Evolutionary conservation across 768 basidiomycete species (phyloP), one percentile per base, ranked within the genome.

Genomic region (Suillus variegatus): DNA sequence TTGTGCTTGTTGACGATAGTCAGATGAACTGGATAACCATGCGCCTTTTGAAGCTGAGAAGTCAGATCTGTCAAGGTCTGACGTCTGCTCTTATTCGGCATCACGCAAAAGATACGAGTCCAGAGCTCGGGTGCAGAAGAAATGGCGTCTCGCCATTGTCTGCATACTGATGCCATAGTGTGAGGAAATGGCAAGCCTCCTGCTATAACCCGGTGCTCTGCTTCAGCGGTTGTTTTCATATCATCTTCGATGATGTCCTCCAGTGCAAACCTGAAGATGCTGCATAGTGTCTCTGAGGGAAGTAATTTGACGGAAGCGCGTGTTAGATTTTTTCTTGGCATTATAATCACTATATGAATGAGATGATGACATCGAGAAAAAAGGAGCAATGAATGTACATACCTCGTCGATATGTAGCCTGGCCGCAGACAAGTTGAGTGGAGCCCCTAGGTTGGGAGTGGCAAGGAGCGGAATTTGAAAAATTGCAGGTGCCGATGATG

Each of bases 271-370:
- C 25, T 43, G 12, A 54, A 32, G 28, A 62, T 47, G 18, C 14
- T 22, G 52, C 52, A 32, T 54, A 54, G 2, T 6, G 52, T 54
- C 32, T 54, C 52, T 32, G 52, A 9, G 2, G 32, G 52, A 20
- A 54, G 52, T 20, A 5, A 20, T 54, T 54, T 32, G 52, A 54
- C 4, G 32, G 32, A 38, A 20, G 54, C 12, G 54, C 10, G 32
- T 9, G 20, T n/a, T 54, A 4, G 12, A 12, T 13, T 71, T 75
- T 63, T 82, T 71, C 0, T 86, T 82, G 6, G 87, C 82, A 68
- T 55, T 6, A 2, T 7, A 9, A 52, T 28, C 16, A 28, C 32
- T 54, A 55, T 9, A 35, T 13, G 12, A 35, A 20, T 20, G 10
- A 54, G 52, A 20, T 54, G 32, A 12, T 6, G 18, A 35, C 10